These are phyloP conservation scores for Lentinula raphanica DNA, from an alignment of 768 basidiomycete species.

Conservation along the genomic window DNA sequence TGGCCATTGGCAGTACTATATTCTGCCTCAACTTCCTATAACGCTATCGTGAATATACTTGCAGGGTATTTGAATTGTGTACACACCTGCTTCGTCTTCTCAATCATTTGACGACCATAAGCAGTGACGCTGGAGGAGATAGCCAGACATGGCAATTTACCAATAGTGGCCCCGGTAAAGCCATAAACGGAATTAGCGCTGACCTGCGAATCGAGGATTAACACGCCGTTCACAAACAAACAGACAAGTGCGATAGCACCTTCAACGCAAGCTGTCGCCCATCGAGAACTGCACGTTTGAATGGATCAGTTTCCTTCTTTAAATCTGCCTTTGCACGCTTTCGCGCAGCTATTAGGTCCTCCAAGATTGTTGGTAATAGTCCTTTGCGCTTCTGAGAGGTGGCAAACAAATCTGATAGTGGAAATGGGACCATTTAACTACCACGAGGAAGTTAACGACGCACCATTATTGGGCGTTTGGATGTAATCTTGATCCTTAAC, in stretches of 20 bases:
- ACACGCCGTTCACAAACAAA: not conserved
- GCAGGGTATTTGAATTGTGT: not conserved
- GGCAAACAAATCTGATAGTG: slow-evolving; percentile 72
- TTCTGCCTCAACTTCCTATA: slow-evolving; percentile 81
- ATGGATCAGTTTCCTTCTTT: slow-evolving; percentile 95
- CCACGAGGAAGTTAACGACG: not conserved
- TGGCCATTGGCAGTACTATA: slow-evolving; percentile 85
- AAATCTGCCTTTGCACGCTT: slow-evolving; percentile 94
- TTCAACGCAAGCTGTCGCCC: slow-evolving; percentile 96
- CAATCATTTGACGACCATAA: slow-evolving; percentile 99
- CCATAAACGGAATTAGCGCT: slow-evolving; percentile 99
- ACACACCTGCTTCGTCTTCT: slow-evolving; percentile 83
- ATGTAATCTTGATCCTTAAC: slow-evolving; percentile 88
- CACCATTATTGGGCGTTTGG: slow-evolving; percentile 94
- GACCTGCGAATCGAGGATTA: slow-evolving; percentile 50
- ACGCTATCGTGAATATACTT: not conserved
- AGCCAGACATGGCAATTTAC: slow-evolving; percentile 90
- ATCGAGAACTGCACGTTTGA: slow-evolving; percentile 94
- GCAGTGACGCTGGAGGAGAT: slow-evolving; percentile 95
- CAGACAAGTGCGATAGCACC: slow-evolving; percentile 32
- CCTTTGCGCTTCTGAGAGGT: slow-evolving; percentile 75
- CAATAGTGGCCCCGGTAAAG: slow-evolving; percentile 96
- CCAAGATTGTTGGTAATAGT: slow-evolving; percentile 83
- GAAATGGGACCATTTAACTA: not conserved
- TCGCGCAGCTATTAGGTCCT: slow-evolving; percentile 89